Base-by-base conservation (phyloP, 306 rosid genomes). In the Quercus gilva region DNA sequence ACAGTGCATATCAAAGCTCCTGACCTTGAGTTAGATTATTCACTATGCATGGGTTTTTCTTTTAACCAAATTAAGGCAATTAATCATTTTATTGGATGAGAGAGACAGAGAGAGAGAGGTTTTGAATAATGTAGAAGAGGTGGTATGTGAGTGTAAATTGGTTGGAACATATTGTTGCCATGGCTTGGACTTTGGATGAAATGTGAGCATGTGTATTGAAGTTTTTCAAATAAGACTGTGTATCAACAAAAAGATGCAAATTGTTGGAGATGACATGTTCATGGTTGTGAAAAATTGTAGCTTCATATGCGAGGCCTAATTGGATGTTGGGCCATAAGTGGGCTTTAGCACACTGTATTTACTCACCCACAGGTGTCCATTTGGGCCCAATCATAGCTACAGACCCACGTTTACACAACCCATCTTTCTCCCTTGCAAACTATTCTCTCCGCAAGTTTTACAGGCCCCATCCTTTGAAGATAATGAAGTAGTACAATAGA, bases 151-250 rank as follows among this genome's bases (percentile, higher is more conserved):
- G 61, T 74, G 84, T 21, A 76, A 84, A 57, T 52, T 83, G 83
- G 65, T 31, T 31, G 20, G 29, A 75, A 15, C 19, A 5, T 15
- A 23, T 74, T 74, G 52, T 65, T 63, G 64, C 73, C 83, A 76
- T 75, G 83, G 74, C 29, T 81, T 79, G 75, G 17, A 74, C 75
- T 52, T 81, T 31, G 74, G 63, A 49, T 79, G 79, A 78, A 84
- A 72, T 81, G 60, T 70, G 64, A 69, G 45, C 69, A 84, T 82
- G 67, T 49, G 74, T 68, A 68, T 12, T 72, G 72, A 74, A 25
- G 29, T 10, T 57, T 6, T n/a, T 28, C 20, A 43, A 37, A 73
- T 51, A 7, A 21, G 55, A 71, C 56, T 21, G 17, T 33, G 41
- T 6, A 49, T 25, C 2, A 41, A 41, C 14, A 13, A 23, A 23